Base-by-base conservation (phyloP, 305 asterid species). In the Euphrasia arctica region DNA sequence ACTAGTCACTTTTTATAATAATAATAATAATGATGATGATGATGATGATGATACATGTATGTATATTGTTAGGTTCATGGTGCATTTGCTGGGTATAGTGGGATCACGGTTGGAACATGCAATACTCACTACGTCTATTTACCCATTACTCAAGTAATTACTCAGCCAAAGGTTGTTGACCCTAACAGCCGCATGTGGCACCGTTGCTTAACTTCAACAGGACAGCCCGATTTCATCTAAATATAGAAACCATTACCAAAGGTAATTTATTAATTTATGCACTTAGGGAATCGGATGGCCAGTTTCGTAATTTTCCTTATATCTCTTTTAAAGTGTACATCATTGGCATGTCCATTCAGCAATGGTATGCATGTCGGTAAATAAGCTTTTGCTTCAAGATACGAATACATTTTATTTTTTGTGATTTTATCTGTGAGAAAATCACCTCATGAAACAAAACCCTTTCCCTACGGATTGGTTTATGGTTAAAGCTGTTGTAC, bases 111-210 rank as follows among this genome's bases (percentile, higher is more conserved):
- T 25, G 98, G 98, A 50, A 82, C 84, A 77, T 94, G 99, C 91
- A 90, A 90, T 54, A 94, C 98, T 10, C 99, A 94, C 63, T 94
- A 94, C 54, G 99, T 80, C 60, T 94, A 94, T 80, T 89, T 94
- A 54, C 99, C 99, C 0, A 90, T 94, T 58, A 93, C 98, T 6
- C 95, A 88, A 81, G 99, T 90, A 73, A 94, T 94, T 60, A 74
- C 85, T 45, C 81, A 82, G 74, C 84, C 97, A 52, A 85, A 77
- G 64, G 71, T 79, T 5, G 79, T 94, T 12, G 96, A 94, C 77
- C 96, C 87, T 4, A 90, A 90, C 80, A 94, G 99, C 73, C 92
- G 98, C 1, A 94, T 94, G 99, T 94, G 99, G 99, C 99, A 94
- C 77, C 96, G 99, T 75, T 94, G 99, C 80, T 77, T 90, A 73